Percentiles rank a stretch among this genome's conserved stretches.
These are phyloP conservation scores for Madurella fahalii DNA, from an alignment of 2,329 filamentous ascomycete genomes.

Conservation along the genomic window DNA sequence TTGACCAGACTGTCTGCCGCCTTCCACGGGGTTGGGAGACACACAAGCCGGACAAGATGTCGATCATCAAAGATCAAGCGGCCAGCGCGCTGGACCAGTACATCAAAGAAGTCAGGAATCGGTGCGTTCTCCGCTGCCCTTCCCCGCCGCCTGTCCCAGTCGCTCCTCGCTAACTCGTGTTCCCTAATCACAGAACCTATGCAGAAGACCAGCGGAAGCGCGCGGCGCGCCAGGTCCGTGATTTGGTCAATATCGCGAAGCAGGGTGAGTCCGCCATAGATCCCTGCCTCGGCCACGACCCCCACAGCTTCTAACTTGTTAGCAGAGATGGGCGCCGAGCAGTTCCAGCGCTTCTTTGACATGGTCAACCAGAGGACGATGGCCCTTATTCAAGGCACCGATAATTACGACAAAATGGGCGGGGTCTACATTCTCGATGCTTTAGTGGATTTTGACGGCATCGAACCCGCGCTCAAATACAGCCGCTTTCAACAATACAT, in stretches of 20 bases:
- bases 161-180: constrained; percentile 4
- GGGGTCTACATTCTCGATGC: constrained; percentile 89
- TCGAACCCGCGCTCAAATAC: constrained; percentile 89
- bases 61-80: constrained; percentile 43
- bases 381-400: constrained; percentile 73
- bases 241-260: constrained; percentile 52
- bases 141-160: background rate
- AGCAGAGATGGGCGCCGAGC: constrained; percentile 71
- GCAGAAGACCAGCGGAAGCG: constrained; percentile 50
- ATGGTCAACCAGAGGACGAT: constrained; percentile 55
- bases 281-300: background rate
- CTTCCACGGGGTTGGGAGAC: constrained; percentile 3
- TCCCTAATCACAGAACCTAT: constrained; percentile 26
- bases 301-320: constrained; percentile 8
- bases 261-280: constrained; percentile 41
- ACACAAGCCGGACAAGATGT: constrained; percentile 22
- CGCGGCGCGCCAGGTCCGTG: constrained; percentile 50
- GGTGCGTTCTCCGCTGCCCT: constrained; percentile 34
- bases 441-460: constrained; percentile 92
- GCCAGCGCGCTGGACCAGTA: constrained; percentile 53
- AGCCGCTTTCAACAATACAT: constrained; percentile 91
- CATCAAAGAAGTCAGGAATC: constrained; percentile 52
- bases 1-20: constrained; percentile 21
- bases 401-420: constrained; percentile 83
- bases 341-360: constrained; percentile 62